Percentiles rank a stretch among this genome's conserved stretches.
These are phyloP conservation scores for Yamadazyma mexicana DNA, from an alignment of 1,139 yeast species.

Conservation along the genomic window DNA sequence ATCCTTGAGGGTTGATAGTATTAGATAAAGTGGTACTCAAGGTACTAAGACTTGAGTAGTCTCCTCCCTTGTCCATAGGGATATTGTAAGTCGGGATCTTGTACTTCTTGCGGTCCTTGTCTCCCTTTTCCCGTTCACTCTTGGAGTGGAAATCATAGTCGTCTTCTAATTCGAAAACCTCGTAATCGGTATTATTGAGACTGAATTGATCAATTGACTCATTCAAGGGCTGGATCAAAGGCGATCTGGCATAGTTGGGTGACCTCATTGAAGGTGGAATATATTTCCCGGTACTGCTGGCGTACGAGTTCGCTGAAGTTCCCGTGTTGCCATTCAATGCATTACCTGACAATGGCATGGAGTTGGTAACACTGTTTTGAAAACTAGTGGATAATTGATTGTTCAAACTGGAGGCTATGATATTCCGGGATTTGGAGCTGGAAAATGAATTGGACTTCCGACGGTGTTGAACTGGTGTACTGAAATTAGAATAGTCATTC, in stretches of 20 bases:
- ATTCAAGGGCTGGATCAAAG: conserved; percentile 34
- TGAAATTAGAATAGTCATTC: conserved; percentile 14
- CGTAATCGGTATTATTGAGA: conserved; percentile 31
- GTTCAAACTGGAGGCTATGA: conserved; percentile 7
- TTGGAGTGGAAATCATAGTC: conserved; percentile 29
- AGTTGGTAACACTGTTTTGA: conserved; percentile 1
- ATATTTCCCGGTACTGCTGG: conserved; percentile 34
- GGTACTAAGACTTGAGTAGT: conserved; percentile 5
- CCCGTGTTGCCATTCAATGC: not conserved
- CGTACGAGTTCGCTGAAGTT: conserved; percentile 5
- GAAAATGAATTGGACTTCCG: conserved; percentile 34
- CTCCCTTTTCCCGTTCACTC: conserved; percentile 4
- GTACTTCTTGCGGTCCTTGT: conserved; percentile 8
- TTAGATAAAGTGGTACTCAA: not conserved
- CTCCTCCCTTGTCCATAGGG: conserved; percentile 9
- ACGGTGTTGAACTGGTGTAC: conserved; percentile 14
- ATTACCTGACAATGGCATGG: conserved; percentile 1
- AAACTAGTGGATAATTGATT: conserved; percentile 5
- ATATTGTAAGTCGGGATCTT: conserved; percentile 18
- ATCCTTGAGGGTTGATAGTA: conserved; percentile 3
- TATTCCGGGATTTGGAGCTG: conserved; percentile 24
- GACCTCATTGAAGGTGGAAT: conserved; percentile 48
- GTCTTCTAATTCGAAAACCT: conserved; percentile 48
- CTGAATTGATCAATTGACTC: conserved; percentile 40
- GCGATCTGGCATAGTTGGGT: conserved; percentile 35